Percentiles rank a stretch among this genome's conserved stretches.
These are phyloP conservation scores for Cordyceps cicadae DNA, from an alignment of 2,329 filamentous ascomycete species.

Conservation along the genomic window DNA sequence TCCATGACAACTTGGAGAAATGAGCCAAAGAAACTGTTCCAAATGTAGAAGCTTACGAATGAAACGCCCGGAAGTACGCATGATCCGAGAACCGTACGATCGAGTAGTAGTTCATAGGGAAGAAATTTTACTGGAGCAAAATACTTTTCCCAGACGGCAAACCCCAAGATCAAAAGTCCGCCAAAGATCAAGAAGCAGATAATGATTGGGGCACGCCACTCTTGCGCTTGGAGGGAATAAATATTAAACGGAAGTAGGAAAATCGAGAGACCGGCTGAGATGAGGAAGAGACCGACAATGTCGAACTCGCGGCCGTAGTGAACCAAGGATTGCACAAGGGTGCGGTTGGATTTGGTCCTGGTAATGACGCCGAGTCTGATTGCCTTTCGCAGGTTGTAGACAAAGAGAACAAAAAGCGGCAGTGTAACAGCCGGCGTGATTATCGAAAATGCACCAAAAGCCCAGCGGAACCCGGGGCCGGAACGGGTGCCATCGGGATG, in stretches of 20 bases:
- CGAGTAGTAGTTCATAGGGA: conserved; percentile 37
- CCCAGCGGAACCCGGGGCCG: conserved; percentile 53
- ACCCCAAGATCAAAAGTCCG: conserved; percentile 40
- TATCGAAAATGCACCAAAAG: conserved; percentile 55
- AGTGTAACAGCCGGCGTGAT: conserved; percentile 49
- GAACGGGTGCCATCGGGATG: conserved; percentile 20
- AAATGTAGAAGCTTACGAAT: conserved; percentile 32
- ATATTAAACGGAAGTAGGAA: conserved; percentile 54
- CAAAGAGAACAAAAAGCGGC: conserved; percentile 46
- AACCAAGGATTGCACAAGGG: conserved; percentile 28
- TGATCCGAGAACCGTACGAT: conserved; percentile 36
- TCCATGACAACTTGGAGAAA: conserved; percentile 41
- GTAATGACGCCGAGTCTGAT: conserved; percentile 34
- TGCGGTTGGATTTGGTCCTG: conserved; percentile 25
- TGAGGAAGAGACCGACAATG: conserved; percentile 40
- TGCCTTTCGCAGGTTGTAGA: conserved; percentile 45
- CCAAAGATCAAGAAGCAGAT: conserved; percentile 48
- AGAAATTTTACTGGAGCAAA: conserved; percentile 45
- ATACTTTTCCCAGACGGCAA: conserved; percentile 46
- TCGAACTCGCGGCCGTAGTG: conserved; percentile 48
- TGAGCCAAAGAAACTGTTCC: conserved; percentile 37
- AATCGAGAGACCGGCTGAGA: conserved; percentile 42
- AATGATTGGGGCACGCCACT: conserved; percentile 39
- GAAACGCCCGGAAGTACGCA: conserved; percentile 27
- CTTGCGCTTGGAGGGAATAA: conserved; percentile 27